A percentile compares a stretch with the other conserved stretches of the same genome.
Evolutionary conservation across 768 basidiomycete species (phyloP).

Genomic region (Aureoboletus auriporus): DNA sequence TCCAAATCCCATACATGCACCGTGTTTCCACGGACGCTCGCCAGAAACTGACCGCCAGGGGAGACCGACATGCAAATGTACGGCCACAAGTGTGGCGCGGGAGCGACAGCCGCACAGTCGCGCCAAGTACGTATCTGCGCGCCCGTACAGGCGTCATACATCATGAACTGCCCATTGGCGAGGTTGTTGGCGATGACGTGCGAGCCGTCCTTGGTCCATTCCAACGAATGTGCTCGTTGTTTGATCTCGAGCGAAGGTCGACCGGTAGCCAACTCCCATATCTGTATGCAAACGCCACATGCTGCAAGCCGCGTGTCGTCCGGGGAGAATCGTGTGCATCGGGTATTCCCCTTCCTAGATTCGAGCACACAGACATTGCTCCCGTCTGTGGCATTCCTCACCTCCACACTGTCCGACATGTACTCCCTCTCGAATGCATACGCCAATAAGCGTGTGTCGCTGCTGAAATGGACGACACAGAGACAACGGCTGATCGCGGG

Average conservation of each 20-base stretch:
- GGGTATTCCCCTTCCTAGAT: slow-evolving; percentile 19
- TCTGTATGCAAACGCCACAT: slow-evolving; percentile 21
- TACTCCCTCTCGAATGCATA: slow-evolving; percentile 23
- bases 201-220: slow-evolving; percentile 20
- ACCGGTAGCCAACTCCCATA: slow-evolving; percentile 18
- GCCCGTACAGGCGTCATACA: slow-evolving; percentile 19
- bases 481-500: slow-evolving; percentile 19
- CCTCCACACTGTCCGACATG: slow-evolving; percentile 22
- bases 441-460: slow-evolving; percentile 15
- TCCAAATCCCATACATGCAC: slow-evolving; percentile 18
- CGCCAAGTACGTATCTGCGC: slow-evolving; percentile 20
- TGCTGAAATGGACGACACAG: slow-evolving; percentile 23
- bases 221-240: slow-evolving; percentile 21
- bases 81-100: slow-evolving; percentile 16
- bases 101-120: slow-evolving; percentile 1
- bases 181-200: slow-evolving; percentile 21
- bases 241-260: slow-evolving; percentile 23
- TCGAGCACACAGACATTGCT: slow-evolving; percentile 15
- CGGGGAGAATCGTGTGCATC: slow-evolving; percentile 24
- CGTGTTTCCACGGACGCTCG: slow-evolving; percentile 18
- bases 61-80: slow-evolving; percentile 24
- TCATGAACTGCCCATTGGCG: slow-evolving; percentile 21
- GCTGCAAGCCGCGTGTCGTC: slow-evolving; percentile 21
- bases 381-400: slow-evolving; percentile 13
- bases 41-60: slow-evolving; percentile 11